Evolutionary conservation across 2,329 filamentous ascomycete genomes (phyloP).

Genomic region (Xylaria digitata): DNA sequence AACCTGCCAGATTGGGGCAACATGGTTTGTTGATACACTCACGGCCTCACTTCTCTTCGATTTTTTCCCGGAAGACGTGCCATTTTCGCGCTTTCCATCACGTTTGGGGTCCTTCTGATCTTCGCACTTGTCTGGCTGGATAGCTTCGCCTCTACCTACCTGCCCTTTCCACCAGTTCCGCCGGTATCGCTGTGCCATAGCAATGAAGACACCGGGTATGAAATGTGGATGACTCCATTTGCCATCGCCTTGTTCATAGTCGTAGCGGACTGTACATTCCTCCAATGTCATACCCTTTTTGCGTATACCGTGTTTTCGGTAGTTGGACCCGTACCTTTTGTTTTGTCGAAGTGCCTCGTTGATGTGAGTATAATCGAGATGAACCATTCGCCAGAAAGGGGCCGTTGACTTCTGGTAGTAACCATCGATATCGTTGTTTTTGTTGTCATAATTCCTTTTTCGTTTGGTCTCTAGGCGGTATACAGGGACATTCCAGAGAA

Average conservation of each 20-base stretch:
- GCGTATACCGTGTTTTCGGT: not conserved
- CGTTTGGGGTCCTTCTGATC: not conserved
- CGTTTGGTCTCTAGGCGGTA: slow-evolving; percentile 5
- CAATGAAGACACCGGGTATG: slow-evolving; percentile 23
- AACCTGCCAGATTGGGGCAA: slow-evolving; percentile 10
- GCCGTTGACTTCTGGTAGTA: not conserved
- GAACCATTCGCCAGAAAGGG: slow-evolving; percentile 9
- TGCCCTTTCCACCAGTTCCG: not conserved
- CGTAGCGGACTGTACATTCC: slow-evolving; percentile 9
- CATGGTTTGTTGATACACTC: not conserved
- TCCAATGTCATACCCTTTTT: not conserved
- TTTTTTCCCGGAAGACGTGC: too few species aligned
- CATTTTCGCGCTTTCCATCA: not conserved
- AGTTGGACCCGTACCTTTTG: not conserved
- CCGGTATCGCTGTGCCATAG: slow-evolving; percentile 12
- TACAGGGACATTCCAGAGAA: not conserved
- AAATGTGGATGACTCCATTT: slow-evolving; percentile 18
- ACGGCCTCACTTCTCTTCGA: too few species aligned
- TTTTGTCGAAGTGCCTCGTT: not conserved
- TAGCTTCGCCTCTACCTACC: not conserved
- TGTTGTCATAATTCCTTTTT: not conserved
- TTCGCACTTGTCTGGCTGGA: not conserved
- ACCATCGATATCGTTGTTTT: not conserved
- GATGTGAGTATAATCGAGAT: slow-evolving; percentile 9
- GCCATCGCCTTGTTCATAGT: not conserved